Percentiles rank a stretch among this genome's conserved stretches.
Conservation (phyloP, 192 early-diverging fungal genomes). For the Rhizophagus sp. region DNA sequence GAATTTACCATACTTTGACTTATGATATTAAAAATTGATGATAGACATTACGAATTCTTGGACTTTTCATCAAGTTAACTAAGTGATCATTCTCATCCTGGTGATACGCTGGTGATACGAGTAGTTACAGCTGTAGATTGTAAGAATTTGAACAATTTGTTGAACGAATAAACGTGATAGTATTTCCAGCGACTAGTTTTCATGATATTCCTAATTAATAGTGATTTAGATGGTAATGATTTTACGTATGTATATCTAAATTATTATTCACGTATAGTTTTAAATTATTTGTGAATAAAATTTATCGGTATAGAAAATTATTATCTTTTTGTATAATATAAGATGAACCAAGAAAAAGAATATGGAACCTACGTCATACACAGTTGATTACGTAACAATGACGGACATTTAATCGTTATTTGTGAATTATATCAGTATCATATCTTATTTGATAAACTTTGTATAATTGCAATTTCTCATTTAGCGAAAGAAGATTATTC, state of each 20-base stretch:
- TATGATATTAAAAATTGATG: constrained; percentile 58
- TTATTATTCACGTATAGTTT: no score
- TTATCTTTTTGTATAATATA: neutral
- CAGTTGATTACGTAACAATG: constrained; percentile 46
- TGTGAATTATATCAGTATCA: no score
- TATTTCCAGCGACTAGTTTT: constrained; percentile 66
- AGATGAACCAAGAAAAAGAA: no score
- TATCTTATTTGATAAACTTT: constrained; percentile 63
- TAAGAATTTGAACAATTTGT: constrained; percentile 44
- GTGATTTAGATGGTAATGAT: constrained; percentile 82
- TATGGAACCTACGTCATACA: no score
- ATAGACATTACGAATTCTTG: constrained; percentile 58
- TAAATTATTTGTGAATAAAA: neutral
- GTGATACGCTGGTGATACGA: constrained; percentile 60
- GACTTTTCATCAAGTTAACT: constrained; percentile 66
- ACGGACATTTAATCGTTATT: constrained; percentile 59
- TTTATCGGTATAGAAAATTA: neutral
- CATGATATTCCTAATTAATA: constrained; percentile 75
- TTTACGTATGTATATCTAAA: constrained; percentile 48
- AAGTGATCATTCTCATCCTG: constrained; percentile 64
- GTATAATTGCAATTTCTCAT: constrained; percentile 71
- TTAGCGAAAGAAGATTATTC: constrained; percentile 56
- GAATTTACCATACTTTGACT: constrained; percentile 49
- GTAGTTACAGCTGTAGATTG: constrained; percentile 60
- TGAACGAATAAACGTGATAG: constrained; percentile 67